These are phyloP conservation scores for Sindora glabra DNA, from an alignment of 306 rosid species.

Conservation along the genomic window DNA sequence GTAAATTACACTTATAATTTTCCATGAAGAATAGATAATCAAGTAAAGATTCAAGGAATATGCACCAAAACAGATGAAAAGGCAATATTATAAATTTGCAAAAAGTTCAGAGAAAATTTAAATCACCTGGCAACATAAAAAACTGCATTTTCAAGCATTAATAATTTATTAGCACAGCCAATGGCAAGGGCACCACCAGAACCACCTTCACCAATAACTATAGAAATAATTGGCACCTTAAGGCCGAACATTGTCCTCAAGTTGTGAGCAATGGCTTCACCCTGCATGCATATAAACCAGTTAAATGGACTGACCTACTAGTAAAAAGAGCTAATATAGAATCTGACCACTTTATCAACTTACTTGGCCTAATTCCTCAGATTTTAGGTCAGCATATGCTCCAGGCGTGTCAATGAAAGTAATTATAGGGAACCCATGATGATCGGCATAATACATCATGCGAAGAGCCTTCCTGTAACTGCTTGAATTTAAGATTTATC, in stretches of 20 bases:
- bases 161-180: slow-evolving; percentile 87
- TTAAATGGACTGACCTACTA: slow-evolving; percentile 17
- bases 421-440: slow-evolving; percentile 78
- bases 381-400: slow-evolving; percentile 91
- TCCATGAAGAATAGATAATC: no score
- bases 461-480: slow-evolving; percentile 95
- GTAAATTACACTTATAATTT: no score
- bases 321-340: slow-evolving; percentile 7
- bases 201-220: slow-evolving; percentile 98
- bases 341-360: slow-evolving; percentile 18
- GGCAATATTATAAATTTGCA: slow-evolving; percentile 9
- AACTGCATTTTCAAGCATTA: slow-evolving; percentile 97
- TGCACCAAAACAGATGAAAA: background rate
- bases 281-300: slow-evolving; percentile 48
- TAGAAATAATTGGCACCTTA: slow-evolving; percentile 82
- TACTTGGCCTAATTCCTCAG: slow-evolving; percentile 87
- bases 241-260: slow-evolving; percentile 88
- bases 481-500: slow-evolving; percentile 26
- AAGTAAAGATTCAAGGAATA: slow-evolving; percentile 19
- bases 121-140: slow-evolving; percentile 95
- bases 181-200: slow-evolving; percentile 99
- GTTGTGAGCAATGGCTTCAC: slow-evolving; percentile 97
- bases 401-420: slow-evolving; percentile 97
- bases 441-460: slow-evolving; percentile 87
- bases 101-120: slow-evolving; percentile 2